Evolutionary conservation across 257 asterid genomes (phyloP).

Genomic region (Craterostigma plantagineum): DNA sequence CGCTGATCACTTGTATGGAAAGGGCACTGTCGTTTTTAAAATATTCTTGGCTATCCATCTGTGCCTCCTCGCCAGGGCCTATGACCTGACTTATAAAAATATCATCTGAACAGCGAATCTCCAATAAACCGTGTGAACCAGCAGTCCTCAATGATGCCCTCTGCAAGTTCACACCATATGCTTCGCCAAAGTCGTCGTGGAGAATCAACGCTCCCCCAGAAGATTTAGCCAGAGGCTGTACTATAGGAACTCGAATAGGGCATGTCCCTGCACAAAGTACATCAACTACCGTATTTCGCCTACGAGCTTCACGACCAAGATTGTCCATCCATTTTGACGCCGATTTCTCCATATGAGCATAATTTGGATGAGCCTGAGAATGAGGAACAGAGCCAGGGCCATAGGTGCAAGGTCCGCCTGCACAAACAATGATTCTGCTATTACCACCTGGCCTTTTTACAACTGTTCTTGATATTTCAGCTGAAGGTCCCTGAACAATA

Average conservation of each 20-base stretch:
- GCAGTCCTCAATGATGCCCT: constrained; percentile 81
- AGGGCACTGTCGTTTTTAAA: constrained; percentile 50
- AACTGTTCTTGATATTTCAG: constrained; percentile 77
- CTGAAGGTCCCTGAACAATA: constrained; percentile 77
- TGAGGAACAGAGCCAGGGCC: constrained; percentile 93
- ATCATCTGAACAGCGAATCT: constrained; percentile 81
- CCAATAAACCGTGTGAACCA: constrained; percentile 82
- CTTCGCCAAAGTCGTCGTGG: constrained; percentile 96
- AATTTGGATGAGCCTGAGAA: constrained; percentile 68
- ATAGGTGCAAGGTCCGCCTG: constrained; percentile 79
- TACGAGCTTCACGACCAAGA: constrained; percentile 62
- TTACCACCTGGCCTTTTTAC: constrained; percentile 81
- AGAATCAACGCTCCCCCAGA: constrained; percentile 78
- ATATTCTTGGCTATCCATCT: constrained; percentile 40
- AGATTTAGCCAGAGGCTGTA: constrained; percentile 79
- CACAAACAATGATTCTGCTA: constrained; percentile 81
- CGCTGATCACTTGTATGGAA: constrained; percentile 62
- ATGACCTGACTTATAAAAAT: constrained; percentile 72
- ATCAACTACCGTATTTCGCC: constrained; percentile 52
- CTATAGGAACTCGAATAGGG: constrained; percentile 69
- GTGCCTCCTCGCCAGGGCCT: constrained; percentile 95
- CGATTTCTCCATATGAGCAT: constrained; percentile 60
- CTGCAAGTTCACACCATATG: constrained; percentile 94
- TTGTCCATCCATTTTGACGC: constrained; percentile 76
- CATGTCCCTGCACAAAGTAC: constrained; percentile 91